These are phyloP conservation scores for Trametes maxima DNA, from an alignment of 768 basidiomycete genomes.

Conservation along the genomic window DNA sequence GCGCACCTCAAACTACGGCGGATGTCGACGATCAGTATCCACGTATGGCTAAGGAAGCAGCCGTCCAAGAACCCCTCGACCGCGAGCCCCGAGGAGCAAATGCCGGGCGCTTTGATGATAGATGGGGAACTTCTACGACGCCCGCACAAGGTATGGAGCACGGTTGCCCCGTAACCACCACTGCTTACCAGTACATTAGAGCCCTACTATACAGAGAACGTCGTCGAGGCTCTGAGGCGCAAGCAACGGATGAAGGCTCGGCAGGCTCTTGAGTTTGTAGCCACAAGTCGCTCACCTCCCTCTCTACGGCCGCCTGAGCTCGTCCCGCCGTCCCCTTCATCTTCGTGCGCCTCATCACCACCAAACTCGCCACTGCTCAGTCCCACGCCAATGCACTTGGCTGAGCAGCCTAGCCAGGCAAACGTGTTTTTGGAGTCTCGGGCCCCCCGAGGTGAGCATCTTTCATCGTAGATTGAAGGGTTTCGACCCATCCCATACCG, in stretches of 20 bases:
- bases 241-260: conserved; percentile 10
- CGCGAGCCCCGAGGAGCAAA: not conserved
- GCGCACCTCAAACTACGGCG: not conserved
- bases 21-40: not conserved
- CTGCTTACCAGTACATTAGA: not conserved
- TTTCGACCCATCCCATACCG: too few species aligned
- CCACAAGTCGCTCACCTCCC: not conserved
- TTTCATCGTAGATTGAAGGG: too few species aligned
- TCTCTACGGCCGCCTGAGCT: not conserved
- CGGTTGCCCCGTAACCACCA: too few species aligned
- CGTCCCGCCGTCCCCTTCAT: not conserved
- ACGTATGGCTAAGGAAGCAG: not conserved
- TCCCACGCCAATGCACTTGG: not conserved
- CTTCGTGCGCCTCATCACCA: not conserved
- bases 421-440: not conserved
- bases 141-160: not conserved
- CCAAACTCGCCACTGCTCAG: conserved; percentile 1
- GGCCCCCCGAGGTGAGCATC: not conserved
- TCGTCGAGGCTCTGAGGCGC: conserved; percentile 1
- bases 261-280: not conserved
- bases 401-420: not conserved
- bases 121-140: not conserved
- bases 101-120: not conserved
- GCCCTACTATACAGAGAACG: conserved; percentile 7
- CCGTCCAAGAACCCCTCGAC: not conserved